Evolutionary conservation across 2,329 filamentous ascomycete genomes (phyloP), one percentile per base, ranked within the genome.

Genomic region (Fusarium oligoseptatum): DNA sequence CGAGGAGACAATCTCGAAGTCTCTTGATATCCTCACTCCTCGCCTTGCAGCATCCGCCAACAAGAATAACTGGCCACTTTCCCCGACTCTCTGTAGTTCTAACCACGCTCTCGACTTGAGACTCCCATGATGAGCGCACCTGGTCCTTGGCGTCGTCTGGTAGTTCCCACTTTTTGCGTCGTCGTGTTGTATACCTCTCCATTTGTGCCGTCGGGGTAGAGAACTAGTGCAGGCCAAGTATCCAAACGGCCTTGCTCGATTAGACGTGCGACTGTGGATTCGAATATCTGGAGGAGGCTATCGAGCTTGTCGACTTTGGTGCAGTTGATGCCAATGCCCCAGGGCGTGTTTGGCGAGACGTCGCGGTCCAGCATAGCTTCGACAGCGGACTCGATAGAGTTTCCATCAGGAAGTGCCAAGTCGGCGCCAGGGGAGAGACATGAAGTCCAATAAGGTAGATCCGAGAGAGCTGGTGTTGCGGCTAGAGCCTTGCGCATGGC

Each of bases 171-270:
- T 82, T 83, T 83, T 77, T 92, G 88, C 8, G 89, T 91, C 0
- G 81, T 82, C 1, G 91, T 92, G 79, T 93, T 89, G 81, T 93
- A 93, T 1, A 91, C 86, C 81, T 93, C 90, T 0, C 90, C 91
- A 56, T 90, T 91, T 2, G 92, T 93, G 0, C 92, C 92, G 79
- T 94, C 92, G 0, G 92, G 92, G 79, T 93, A 93, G 20, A 93
- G 76, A 6, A 93, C 88, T 63, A 93, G 80, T 22, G 84, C 85
- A 1, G 91, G 91, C 83, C 85, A 87, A 7, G 79, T 76, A 0
- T 70, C 22, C 2, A 86, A 62, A 15, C 81, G 75, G 0, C 83
- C 82, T 5, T 80, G 73, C 5, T 77, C 61, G 2, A 85, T 66
- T 73, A 89, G 62, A n/a, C 67, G 72, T 11, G 71, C 67, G 17